Evolutionary conservation across 768 basidiomycete species (phyloP), one percentile per base, ranked within the genome.

Genomic region (Tylopilus intermedius): DNA sequence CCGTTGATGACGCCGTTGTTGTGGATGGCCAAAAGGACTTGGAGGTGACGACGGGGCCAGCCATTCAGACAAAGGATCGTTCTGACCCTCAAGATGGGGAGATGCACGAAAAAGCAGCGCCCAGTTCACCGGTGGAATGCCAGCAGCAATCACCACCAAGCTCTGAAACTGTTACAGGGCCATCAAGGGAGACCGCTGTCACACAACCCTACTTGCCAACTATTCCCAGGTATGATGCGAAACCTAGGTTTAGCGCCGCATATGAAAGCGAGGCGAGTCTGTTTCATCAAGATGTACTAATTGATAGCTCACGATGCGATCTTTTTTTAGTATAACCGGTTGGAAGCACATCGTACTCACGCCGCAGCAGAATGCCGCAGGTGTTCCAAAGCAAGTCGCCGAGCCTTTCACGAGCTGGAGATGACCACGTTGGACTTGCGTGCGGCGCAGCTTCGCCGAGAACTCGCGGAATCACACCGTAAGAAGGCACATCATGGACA

Each of bases 391-490:
- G 71, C 62, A 3, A 67, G 72, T 15, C 75, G 74, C 26, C 75
- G 79, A 15, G 82, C 82, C 15, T 62, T 81, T 39, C 79, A 82
- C 45, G 87, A 89, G 58, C 67, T 86, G 9, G 83, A 85, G 21
- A 68, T 80, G 61, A 72, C 82, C 30, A 71, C 70, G 37, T 71
- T 87, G 35, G 87, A 90, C 53, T 64, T 86, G 51, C 75, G 76
- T 50, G 76, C 76, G 37, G 81, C 81, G 15, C 80, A 82, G 71
- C 70, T 71, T 49, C 76, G 84, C 49, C 77, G 84, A 49, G 77
- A 73, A 58, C 71, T 81, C 18, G 80, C 84, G 22, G 79, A 80
- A 50, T 58, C 59, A 57, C 84, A 84, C 57, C 67, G 84, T 52
- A 82, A 85, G 64, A 78, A 77, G 66, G 86, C 86, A 51, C 75